These are phyloP conservation scores for Leccinum brunneo-olivaceum DNA, from an alignment of 1,284 basidiomycete species.

Conservation along the genomic window DNA sequence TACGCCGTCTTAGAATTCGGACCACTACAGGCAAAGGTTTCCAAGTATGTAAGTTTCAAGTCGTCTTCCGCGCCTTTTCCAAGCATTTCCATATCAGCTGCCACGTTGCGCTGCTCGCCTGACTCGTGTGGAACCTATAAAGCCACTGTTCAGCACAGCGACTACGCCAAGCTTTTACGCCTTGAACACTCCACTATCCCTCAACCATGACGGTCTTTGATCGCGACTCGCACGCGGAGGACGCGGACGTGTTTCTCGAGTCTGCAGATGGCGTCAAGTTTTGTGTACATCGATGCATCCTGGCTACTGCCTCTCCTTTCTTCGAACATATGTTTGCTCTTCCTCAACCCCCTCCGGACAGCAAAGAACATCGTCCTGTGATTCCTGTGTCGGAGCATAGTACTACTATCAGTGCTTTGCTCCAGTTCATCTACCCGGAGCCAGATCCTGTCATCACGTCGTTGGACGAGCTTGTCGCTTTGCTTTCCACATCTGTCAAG, in stretches of 20 bases:
- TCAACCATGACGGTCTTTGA: constrained; percentile 23
- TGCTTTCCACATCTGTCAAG: constrained; percentile 55
- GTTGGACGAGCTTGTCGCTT: constrained; percentile 46
- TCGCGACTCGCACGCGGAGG: constrained; percentile 36
- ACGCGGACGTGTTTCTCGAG: constrained; percentile 53
- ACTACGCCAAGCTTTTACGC: not conserved
- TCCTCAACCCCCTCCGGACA: constrained; percentile 40
- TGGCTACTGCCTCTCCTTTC: constrained; percentile 58
- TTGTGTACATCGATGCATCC: constrained; percentile 54
- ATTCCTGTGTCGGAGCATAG: constrained; percentile 51
- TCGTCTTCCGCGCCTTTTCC: not conserved
- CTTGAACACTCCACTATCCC: constrained; percentile 1
- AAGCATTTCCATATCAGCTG: not conserved
- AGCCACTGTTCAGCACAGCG: not conserved
- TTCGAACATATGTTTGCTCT: constrained; percentile 64
- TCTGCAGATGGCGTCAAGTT: constrained; percentile 46
- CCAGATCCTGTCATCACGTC: constrained; percentile 38
- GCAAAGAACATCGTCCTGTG: constrained; percentile 33
- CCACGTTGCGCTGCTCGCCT: constrained; percentile 3
- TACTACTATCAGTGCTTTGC: constrained; percentile 39
- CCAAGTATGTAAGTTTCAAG: constrained; percentile 20
- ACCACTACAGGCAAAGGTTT: constrained; percentile 2
- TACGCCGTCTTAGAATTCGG: constrained; percentile 14
- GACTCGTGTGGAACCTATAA: constrained; percentile 18
- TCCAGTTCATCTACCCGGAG: constrained; percentile 53